Percentiles rank a stretch among this genome's conserved stretches.
Conservation (phyloP, 2,329 filamentous ascomycete species). For the Fulvia fulva region DNA sequence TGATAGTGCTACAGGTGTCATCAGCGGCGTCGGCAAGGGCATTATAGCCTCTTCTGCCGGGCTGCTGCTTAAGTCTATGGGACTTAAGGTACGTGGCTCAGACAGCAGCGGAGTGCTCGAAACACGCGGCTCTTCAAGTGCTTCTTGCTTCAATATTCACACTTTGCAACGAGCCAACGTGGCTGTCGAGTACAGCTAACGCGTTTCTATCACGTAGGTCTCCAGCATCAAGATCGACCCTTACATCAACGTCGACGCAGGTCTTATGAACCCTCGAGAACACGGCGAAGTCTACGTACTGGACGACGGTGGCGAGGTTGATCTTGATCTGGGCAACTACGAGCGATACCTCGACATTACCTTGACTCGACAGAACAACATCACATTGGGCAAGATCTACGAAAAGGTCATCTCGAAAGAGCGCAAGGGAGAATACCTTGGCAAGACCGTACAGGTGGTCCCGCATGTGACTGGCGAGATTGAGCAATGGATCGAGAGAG, state of each 20-base stretch:
- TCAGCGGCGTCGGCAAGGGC: conserved; percentile 60
- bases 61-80: conserved; percentile 73
- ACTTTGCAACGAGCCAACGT: too few species aligned
- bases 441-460: conserved; percentile 85
- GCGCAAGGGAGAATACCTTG: conserved; percentile 73
- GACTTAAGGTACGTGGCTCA: conserved; percentile 74
- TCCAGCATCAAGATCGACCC: conserved; percentile 68
- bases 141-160: too few species aligned
- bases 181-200: too few species aligned
- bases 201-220: too few species aligned
- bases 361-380: conserved; percentile 83
- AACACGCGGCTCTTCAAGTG: too few species aligned
- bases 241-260: conserved; percentile 74
- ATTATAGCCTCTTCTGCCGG: conserved; percentile 71
- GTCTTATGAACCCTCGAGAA: conserved; percentile 65
- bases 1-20: conserved; percentile 42
- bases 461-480: conserved; percentile 90
- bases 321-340: conserved; percentile 73
- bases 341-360: conserved; percentile 79
- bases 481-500: conserved; percentile 86
- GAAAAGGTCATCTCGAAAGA: conserved; percentile 77
- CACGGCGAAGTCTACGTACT: conserved; percentile 90
- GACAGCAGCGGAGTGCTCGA: too few species aligned
- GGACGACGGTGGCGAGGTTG: conserved; percentile 73
- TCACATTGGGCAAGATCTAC: conserved; percentile 97